Conservation (phyloP, 1,139 yeast genomes). For the Scheffersomyces lignicola region DNA sequence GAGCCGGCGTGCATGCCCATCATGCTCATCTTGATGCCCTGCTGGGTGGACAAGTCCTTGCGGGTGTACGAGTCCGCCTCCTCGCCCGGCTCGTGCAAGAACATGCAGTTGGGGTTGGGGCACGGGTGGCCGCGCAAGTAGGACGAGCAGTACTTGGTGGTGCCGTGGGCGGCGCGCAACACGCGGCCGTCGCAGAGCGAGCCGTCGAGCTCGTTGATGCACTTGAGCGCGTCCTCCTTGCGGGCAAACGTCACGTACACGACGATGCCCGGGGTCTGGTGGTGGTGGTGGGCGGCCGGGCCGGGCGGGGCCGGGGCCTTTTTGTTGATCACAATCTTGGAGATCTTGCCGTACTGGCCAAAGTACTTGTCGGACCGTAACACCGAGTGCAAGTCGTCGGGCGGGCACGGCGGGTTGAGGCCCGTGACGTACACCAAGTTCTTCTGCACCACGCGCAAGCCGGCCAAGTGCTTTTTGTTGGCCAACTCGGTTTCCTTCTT, state of each 20-base stretch:
- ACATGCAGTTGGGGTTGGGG: conserved; percentile 99
- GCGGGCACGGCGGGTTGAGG: conserved; percentile 83
- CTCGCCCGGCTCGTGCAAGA: conserved; percentile 98
- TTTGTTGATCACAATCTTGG: conserved; percentile 89
- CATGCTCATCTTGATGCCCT: conserved; percentile 62
- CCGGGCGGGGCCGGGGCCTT: conserved; percentile 53
- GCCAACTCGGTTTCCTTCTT: conserved; percentile 89
- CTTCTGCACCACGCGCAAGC: conserved; percentile 96
- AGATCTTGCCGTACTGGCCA: conserved; percentile 96
- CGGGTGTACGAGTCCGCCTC: conserved; percentile 97
- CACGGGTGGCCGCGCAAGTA: conserved; percentile 94
- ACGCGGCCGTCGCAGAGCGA: conserved; percentile 87
- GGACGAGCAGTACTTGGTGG: conserved; percentile 96
- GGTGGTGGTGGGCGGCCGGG: conserved; percentile 31
- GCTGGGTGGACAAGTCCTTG: conserved; percentile 85
- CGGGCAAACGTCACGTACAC: conserved; percentile 92
- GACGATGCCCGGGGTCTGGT: conserved; percentile 77
- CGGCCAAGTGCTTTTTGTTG: conserved; percentile 89
- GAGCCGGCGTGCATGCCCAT: conserved; percentile 29
- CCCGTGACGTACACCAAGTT: conserved; percentile 97
- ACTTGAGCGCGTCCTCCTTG: conserved; percentile 91
- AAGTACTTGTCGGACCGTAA: conserved; percentile 90
- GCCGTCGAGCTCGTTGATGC: conserved; percentile 94
- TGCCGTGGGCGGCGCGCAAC: conserved; percentile 94
- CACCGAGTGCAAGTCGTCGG: conserved; percentile 85